Percentiles rank a stretch among this genome's conserved stretches.
Conservation (phyloP, 768 basidiomycete species). For the Lepiota venenata region DNA sequence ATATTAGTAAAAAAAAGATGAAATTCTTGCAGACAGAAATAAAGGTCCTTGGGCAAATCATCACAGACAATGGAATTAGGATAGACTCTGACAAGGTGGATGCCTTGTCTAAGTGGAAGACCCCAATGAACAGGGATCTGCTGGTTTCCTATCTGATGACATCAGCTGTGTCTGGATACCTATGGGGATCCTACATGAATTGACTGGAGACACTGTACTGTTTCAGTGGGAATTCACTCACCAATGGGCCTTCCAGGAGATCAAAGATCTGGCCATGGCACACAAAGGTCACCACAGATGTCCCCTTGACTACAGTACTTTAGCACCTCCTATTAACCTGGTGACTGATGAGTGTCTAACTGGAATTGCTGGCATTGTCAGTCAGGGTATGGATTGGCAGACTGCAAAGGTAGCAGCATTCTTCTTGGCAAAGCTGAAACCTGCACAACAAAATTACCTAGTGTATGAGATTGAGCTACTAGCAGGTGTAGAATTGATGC, state of each 20-base stretch:
- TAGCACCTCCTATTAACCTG: conserved; percentile 20
- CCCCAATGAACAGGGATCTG: conserved; percentile 16
- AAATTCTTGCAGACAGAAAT: conserved; percentile 17
- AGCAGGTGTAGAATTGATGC: conserved; percentile 31
- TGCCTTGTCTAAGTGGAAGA: conserved; percentile 19
- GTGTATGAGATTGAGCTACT: conserved; percentile 36
- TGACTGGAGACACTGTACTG: conserved; percentile 14
- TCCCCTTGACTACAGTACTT: conserved; percentile 15
- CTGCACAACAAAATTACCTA: conserved; percentile 34
- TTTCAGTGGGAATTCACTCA: conserved; percentile 19
- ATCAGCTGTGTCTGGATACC: conserved; percentile 22
- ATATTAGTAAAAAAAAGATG: conserved; percentile 15
- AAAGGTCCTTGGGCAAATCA: conserved; percentile 29
- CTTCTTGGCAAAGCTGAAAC: conserved; percentile 31
- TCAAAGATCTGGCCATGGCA: conserved; percentile 20
- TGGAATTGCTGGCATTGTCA: conserved; percentile 20
- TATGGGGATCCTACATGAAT: conserved; percentile 23
- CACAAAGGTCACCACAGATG: conserved; percentile 14
- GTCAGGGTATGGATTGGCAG: conserved; percentile 19
- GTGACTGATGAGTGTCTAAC: conserved; percentile 25
- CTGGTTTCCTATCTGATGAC: conserved; percentile 19
- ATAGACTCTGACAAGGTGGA: conserved; percentile 39
- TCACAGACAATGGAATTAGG: conserved; percentile 27
- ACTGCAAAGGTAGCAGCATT: conserved; percentile 23
- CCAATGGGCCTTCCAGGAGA: conserved; percentile 26